These are phyloP conservation scores for Hymenoscyphus occultus DNA, from an alignment of 2,329 filamentous ascomycete genomes.

Conservation along the genomic window DNA sequence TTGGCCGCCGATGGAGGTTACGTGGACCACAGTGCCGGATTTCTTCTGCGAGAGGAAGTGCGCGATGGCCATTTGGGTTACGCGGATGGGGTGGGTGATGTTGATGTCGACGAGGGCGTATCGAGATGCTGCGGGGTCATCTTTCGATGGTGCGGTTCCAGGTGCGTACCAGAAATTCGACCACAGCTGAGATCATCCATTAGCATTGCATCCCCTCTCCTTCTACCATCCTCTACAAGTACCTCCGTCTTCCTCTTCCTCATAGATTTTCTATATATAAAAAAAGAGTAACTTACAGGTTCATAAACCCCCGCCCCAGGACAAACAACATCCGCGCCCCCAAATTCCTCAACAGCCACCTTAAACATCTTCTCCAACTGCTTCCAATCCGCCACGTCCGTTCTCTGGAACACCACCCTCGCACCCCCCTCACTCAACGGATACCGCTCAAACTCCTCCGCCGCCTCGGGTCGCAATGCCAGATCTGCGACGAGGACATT, in stretches of 20 bases:
- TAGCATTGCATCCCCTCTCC: neutral
- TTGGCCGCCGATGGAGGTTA: constrained; percentile 48
- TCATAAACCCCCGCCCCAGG: constrained; percentile 49
- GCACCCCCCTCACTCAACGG: constrained; percentile 15
- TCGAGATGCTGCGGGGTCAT: constrained; percentile 40
- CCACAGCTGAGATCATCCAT: constrained; percentile 40
- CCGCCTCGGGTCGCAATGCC: constrained; percentile 42
- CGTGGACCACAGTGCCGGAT: constrained; percentile 41
- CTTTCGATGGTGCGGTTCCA: constrained; percentile 41
- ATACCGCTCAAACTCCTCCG: constrained; percentile 32
- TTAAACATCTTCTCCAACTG: constrained; percentile 40
- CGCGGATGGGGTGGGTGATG: constrained; percentile 49
- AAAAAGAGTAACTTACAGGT: constrained; percentile 31
- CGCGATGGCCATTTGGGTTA: constrained; percentile 48
- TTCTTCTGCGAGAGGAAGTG: constrained; percentile 42
- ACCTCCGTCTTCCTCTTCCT: neutral
- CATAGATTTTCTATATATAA: neutral
- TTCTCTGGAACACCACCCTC: constrained; percentile 43
- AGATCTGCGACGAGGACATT: constrained; percentile 48
- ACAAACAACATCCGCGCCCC: constrained; percentile 39
- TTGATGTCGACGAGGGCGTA: constrained; percentile 50
- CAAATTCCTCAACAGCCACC: constrained; percentile 38
- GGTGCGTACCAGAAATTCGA: constrained; percentile 51
- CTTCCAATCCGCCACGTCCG: constrained; percentile 45
- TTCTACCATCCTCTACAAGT: neutral